These are phyloP conservation scores for Podospora pseudopauciseta DNA, from an alignment of 495 filamentous ascomycete genomes.

Conservation along the genomic window DNA sequence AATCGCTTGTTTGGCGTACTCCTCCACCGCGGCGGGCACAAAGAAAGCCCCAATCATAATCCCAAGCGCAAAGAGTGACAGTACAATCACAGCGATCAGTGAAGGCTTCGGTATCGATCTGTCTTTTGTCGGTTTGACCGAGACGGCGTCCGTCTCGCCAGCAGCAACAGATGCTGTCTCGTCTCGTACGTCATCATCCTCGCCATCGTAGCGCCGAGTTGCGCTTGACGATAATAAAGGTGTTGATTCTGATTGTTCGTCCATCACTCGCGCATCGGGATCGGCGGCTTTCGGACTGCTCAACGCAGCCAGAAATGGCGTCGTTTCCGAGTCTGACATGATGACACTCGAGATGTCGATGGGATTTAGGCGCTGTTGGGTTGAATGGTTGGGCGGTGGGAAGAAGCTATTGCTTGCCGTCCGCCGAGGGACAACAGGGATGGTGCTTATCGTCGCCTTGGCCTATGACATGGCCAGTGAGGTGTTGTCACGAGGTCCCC, in stretches of 20 bases:
- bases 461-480: conserved; percentile 18
- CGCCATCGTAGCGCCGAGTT: conserved; percentile 48
- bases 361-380: not conserved
- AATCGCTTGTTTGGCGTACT: conserved; percentile 79
- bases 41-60: conserved; percentile 66
- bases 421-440: conserved; percentile 5
- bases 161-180: conserved; percentile 35
- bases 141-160: conserved; percentile 19
- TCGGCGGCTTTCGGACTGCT: conserved; percentile 28
- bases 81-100: conserved; percentile 43
- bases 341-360: conserved; percentile 3
- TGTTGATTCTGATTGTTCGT: conserved; percentile 46
- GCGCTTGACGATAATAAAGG: conserved; percentile 48
- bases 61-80: conserved; percentile 38
- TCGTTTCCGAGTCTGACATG: conserved; percentile 47
- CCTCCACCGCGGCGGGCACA: conserved; percentile 71
- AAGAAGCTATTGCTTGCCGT: not conserved
- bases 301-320: conserved; percentile 39
- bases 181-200: conserved; percentile 32
- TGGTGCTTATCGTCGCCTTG: conserved; percentile 15
- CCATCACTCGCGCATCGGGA: conserved; percentile 27
- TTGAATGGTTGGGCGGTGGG: not conserved
- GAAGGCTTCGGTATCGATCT: conserved; percentile 44
- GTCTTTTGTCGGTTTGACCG: conserved; percentile 23
- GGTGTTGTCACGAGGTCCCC: not conserved